Conservation (phyloP, 257 asterid genomes). For the Primulina eburnea region DNA sequence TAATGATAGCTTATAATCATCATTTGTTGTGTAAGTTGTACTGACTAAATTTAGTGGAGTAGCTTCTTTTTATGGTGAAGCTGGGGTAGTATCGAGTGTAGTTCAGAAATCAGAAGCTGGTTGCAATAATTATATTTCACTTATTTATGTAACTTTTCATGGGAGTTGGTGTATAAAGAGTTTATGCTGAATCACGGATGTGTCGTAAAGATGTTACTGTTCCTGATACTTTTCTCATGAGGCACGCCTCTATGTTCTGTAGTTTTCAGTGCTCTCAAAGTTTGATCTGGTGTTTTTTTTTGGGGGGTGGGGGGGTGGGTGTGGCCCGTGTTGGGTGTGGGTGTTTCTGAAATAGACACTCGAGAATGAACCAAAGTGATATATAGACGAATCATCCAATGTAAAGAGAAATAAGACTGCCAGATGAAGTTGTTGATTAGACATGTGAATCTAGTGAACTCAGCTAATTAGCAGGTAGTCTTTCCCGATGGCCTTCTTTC, state of each 20-base stretch:
- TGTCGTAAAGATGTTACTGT: background rate
- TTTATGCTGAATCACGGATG: background rate
- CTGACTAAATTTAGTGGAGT: background rate
- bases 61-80: background rate
- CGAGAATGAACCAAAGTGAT: background rate
- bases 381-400: background rate
- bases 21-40: background rate
- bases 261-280: background rate
- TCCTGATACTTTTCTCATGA: too few relatives aligned
- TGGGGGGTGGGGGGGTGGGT: too few relatives aligned
- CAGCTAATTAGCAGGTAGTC: background rate
- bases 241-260: background rate
- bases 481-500: background rate
- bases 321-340: too few relatives aligned
- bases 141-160: too few relatives aligned
- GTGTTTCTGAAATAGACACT: too few relatives aligned
- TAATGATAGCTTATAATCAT: background rate
- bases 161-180: background rate
- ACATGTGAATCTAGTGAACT: background rate
- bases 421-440: background rate
- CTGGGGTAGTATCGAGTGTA: background rate
- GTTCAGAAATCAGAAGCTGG: too few relatives aligned
- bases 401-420: background rate
- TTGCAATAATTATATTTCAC: background rate
- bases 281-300: background rate